phyloP scores from a whole-genome alignment of 2,329 filamentous ascomycete species.

The Aschersonia sp. region DNA sequence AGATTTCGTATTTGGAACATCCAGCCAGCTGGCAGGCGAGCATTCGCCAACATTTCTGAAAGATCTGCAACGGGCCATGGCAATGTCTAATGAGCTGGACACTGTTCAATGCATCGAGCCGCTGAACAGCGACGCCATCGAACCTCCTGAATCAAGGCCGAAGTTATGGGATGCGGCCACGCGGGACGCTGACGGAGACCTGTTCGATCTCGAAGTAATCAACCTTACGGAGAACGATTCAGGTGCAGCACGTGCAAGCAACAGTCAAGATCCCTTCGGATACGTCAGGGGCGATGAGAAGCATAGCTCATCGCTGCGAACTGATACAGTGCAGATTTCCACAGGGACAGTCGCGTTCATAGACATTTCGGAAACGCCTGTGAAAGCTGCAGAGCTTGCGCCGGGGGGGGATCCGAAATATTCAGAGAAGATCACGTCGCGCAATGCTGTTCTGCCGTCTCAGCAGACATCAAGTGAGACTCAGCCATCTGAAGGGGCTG shows the following conservation, averaged over 20 bases:
- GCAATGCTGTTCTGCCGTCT: no score
- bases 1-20: slow-evolving; percentile 74
- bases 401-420: no score
- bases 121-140: slow-evolving; percentile 22
- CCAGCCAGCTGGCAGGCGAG: slow-evolving; percentile 63
- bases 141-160: slow-evolving; percentile 13
- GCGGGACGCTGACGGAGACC: slow-evolving; percentile 47
- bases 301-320: background rate
- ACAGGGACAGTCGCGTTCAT: no score
- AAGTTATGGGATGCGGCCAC: slow-evolving; percentile 59
- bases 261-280: slow-evolving; percentile 23
- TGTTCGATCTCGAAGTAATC: slow-evolving; percentile 48
- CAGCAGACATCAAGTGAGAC: no score
- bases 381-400: no score
- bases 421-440: no score
- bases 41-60: slow-evolving; percentile 53
- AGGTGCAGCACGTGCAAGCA: slow-evolving; percentile 7
- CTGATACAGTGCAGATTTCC: no score
- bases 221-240: slow-evolving; percentile 36
- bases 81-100: slow-evolving; percentile 34
- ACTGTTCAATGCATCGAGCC: slow-evolving; percentile 24
- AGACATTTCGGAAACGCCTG: no score
- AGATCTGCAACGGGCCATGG: slow-evolving; percentile 47
- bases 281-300: slow-evolving; percentile 12
- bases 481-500: no score